Percentiles rank a stretch among this genome's conserved stretches.
Conservation (phyloP, 1,284 basidiomycete species). For the Ustilago vetiveriae region DNA sequence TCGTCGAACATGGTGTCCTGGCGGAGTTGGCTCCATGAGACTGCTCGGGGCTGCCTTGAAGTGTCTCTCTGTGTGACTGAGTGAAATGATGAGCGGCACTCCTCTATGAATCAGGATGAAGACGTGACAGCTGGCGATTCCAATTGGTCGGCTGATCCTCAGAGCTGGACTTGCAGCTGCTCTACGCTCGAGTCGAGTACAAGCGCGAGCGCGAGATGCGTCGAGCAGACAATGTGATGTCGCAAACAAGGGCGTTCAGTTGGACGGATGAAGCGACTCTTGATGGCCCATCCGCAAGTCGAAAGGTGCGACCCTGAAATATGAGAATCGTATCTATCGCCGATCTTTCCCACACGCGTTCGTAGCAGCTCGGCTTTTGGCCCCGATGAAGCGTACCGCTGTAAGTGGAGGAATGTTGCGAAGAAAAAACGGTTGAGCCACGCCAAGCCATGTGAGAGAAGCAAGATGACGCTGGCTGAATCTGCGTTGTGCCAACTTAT, state of each 20-base stretch:
- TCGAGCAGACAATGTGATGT: not conserved
- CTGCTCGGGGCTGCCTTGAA: not conserved
- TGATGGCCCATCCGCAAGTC: conserved; percentile 24
- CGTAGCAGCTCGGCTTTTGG: not conserved
- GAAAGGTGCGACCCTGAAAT: not conserved
- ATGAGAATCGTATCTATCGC: conserved; percentile 5
- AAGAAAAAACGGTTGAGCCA: no score
- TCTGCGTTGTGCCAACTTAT: no score
- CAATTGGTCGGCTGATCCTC: no score
- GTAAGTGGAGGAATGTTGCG: not conserved
- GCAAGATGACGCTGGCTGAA: no score
- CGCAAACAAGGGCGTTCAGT: not conserved
- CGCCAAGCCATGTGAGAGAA: no score
- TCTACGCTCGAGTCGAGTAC: no score
- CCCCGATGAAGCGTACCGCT: not conserved
- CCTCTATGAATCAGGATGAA: no score
- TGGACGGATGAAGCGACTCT: not conserved
- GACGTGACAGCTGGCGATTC: no score
- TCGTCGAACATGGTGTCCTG: conserved; percentile 40
- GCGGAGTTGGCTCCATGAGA: not conserved
- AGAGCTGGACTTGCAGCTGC: no score
- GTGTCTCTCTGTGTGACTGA: not conserved
- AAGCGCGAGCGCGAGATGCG: no score
- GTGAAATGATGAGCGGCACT: no score
- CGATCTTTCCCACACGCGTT: conserved; percentile 4